Conservation (phyloP, 768 basidiomycete species). For the Gyrodon lividus region DNA sequence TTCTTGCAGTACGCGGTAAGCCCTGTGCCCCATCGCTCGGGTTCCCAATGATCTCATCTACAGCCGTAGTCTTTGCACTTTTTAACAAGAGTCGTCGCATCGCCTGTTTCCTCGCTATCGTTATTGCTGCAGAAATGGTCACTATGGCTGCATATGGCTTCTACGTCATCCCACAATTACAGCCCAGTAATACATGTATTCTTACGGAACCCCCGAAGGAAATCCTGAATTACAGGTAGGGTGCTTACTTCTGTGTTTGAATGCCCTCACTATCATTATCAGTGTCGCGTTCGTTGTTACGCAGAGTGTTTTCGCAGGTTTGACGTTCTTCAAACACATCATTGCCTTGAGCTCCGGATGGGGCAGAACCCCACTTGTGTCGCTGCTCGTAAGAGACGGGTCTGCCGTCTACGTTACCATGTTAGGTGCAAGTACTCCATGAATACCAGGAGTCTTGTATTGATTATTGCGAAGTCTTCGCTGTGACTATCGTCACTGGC, state of each 20-base stretch:
- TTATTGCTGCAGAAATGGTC: constrained; percentile 21
- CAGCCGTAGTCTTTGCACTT: constrained; percentile 16
- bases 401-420: constrained; percentile 42
- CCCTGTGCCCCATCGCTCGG: not conserved
- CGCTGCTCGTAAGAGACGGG: constrained; percentile 45
- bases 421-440: constrained; percentile 30
- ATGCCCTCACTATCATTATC: not conserved
- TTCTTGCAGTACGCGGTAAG: constrained; percentile 28
- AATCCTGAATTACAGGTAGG: constrained; percentile 2
- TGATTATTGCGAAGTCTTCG: not conserved
- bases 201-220: constrained; percentile 1
- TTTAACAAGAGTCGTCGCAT: constrained; percentile 38
- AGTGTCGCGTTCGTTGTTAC: constrained; percentile 34
- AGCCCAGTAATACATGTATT: not conserved
- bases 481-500: not conserved
- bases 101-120: constrained; percentile 11
- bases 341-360: constrained; percentile 35
- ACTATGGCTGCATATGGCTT: constrained; percentile 30
- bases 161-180: constrained; percentile 13
- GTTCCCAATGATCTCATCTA: not conserved
- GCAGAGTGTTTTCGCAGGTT: constrained; percentile 40
- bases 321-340: constrained; percentile 39
- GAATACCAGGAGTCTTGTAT: not conserved
- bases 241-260: not conserved
- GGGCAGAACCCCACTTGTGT: constrained; percentile 41